phyloP scores from a whole-genome alignment of 345 rosid genomes.

The Ailanthus altissimus region DNA sequence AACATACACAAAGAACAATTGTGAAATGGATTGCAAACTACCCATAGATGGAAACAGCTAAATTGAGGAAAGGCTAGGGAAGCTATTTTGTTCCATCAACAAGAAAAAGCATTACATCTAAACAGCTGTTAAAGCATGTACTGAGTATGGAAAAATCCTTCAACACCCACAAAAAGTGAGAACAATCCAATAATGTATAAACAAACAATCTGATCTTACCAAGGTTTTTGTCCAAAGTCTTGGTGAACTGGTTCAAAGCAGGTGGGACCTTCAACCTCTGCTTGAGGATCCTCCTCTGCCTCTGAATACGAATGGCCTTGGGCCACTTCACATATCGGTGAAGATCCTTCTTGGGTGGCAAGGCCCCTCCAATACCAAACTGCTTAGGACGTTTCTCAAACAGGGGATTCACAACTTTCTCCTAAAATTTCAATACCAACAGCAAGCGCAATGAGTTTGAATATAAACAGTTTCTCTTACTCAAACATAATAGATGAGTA shows the following conservation, averaged over 20 bases:
- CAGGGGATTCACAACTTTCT: constrained; percentile 50
- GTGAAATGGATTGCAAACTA: not conserved
- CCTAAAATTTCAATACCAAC: constrained; percentile 24
- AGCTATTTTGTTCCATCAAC: not conserved
- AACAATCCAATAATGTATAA: not conserved
- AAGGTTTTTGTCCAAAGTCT: constrained; percentile 56
- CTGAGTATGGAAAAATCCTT: not conserved
- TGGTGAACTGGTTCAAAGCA: constrained; percentile 56
- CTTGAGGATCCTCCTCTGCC: constrained; percentile 51
- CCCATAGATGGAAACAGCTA: not conserved
- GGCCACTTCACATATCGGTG: constrained; percentile 58
- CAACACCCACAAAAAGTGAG: not conserved
- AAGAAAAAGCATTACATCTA: not conserved
- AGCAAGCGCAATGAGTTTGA: not conserved
- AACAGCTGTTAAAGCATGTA: not conserved
- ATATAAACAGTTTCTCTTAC: not conserved
- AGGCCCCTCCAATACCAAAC: constrained; percentile 61
- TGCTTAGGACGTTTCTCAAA: constrained; percentile 60
- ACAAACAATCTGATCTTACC: constrained; percentile 27
- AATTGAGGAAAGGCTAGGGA: not conserved
- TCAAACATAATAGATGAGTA: not conserved
- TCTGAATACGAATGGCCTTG: constrained; percentile 56
- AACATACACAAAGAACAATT: not conserved
- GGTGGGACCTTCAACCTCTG: constrained; percentile 65
- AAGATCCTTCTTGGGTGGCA: constrained; percentile 57